Evolutionary conservation across 2,329 filamentous ascomycete genomes (phyloP).

Genomic region (Hymenoscyphus infarciens): DNA sequence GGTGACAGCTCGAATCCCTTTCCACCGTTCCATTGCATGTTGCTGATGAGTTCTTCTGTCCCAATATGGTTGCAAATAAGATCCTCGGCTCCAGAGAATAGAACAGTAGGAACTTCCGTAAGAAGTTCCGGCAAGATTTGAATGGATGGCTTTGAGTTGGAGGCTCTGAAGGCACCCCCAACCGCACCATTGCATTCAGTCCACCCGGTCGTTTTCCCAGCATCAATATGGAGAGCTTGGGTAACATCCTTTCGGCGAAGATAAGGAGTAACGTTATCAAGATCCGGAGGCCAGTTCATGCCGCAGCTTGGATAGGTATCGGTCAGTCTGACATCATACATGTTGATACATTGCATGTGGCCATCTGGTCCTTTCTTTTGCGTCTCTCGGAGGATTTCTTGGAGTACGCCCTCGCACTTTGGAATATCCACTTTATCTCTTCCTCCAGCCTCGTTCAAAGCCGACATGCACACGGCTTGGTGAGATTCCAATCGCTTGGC

Average conservation of each 20-base stretch:
- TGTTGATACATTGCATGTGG: constrained; percentile 71
- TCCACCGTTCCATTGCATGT: constrained; percentile 86
- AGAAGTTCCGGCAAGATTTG: constrained; percentile 75
- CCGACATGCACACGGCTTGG: constrained; percentile 63
- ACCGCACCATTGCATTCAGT: constrained; percentile 83
- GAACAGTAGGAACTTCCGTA: constrained; percentile 69
- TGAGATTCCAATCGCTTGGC: constrained; percentile 65
- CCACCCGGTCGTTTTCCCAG: constrained; percentile 84
- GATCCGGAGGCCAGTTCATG: constrained; percentile 96
- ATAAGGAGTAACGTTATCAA: constrained; percentile 74
- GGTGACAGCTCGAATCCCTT: constrained; percentile 86
- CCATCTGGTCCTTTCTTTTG: constrained; percentile 50
- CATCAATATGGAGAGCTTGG: constrained; percentile 75
- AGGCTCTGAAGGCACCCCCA: constrained; percentile 63
- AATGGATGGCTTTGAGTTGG: constrained; percentile 69
- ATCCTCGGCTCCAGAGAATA: constrained; percentile 93
- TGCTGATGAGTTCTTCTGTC: constrained; percentile 85
- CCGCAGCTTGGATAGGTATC: constrained; percentile 83
- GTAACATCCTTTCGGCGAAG: constrained; percentile 77
- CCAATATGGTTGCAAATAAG: constrained; percentile 97
- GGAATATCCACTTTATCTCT: constrained; percentile 62
- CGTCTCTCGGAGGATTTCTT: constrained; percentile 66
- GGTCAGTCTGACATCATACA: constrained; percentile 90
- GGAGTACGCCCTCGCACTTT: constrained; percentile 74
- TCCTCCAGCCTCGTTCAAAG: constrained; percentile 55